Percentiles rank a stretch among this genome's conserved stretches.
phyloP scores from a whole-genome alignment of 176 grass and related monocot species.

The Aegilops bicornis region DNA sequence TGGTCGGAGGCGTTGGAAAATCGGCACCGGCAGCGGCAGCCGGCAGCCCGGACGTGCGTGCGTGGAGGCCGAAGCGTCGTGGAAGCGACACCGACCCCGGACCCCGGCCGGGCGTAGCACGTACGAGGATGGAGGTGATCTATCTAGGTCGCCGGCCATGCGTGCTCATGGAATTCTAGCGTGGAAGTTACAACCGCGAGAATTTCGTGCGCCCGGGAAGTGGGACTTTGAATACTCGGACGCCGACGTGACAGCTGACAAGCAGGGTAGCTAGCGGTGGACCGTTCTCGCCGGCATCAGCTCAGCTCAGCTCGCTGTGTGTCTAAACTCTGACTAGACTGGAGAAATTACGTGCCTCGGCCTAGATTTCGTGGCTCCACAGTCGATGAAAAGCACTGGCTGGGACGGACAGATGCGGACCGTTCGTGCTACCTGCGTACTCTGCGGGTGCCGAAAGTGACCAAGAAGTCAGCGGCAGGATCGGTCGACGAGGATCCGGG shows the following conservation, averaged over 20 bases:
- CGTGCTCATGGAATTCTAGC: background rate
- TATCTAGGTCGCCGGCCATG: background rate
- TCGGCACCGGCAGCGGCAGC: background rate
- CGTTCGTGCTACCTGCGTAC: background rate
- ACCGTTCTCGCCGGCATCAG: background rate
- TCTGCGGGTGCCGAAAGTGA: background rate
- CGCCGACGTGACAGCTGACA: background rate
- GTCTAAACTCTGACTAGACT: background rate
- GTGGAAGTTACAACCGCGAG: conserved; percentile 29
- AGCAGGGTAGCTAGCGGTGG: background rate
- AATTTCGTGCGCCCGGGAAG: background rate
- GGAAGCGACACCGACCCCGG: conserved; percentile 32
- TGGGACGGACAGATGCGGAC: background rate
- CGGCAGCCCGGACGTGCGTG: background rate
- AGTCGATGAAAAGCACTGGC: background rate
- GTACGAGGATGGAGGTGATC: conserved; percentile 16
- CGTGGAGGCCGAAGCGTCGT: conserved; percentile 17
- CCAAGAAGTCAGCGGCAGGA: conserved; percentile 14
- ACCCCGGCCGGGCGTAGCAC: background rate
- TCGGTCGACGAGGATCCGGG: background rate
- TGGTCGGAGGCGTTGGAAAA: background rate
- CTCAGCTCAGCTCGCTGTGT: background rate
- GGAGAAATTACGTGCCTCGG: background rate
- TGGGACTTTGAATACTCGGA: conserved; percentile 1
- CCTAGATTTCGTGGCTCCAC: background rate